Percentiles rank a stretch among this genome's conserved stretches.
These are phyloP conservation scores for Xylariomycetidae sp. DNA, from an alignment of 2,329 filamentous ascomycete genomes.

Conservation along the genomic window DNA sequence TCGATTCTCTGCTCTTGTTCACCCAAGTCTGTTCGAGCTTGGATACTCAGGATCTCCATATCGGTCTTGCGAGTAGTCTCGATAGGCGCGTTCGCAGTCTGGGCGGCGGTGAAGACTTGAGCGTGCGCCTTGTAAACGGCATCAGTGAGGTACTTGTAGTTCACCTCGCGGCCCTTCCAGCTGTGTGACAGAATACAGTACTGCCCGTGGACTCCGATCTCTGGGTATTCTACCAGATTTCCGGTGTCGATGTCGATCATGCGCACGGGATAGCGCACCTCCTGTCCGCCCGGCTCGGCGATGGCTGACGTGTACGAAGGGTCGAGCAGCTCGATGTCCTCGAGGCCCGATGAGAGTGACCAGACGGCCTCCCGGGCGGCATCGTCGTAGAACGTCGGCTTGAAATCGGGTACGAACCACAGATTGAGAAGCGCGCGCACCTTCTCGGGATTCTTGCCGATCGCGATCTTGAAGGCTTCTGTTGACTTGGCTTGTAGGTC, in stretches of 20 bases:
- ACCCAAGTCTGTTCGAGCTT: conserved; percentile 6
- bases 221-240: conserved; percentile 22
- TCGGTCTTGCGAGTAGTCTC: conserved; percentile 3
- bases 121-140: conserved; percentile 17
- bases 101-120: no score
- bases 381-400: conserved; percentile 18
- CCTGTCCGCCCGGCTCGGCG: conserved; percentile 10
- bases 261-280: conserved; percentile 18
- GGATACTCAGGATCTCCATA: conserved; percentile 8
- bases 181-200: conserved; percentile 32
- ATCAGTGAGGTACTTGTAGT: conserved; percentile 21
- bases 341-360: conserved; percentile 8
- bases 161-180: conserved; percentile 29
- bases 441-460: conserved; percentile 18
- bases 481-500: conserved; percentile 15
- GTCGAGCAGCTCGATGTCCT: conserved; percentile 18
- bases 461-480: conserved; percentile 13
- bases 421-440: conserved; percentile 19
- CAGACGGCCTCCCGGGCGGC: conserved; percentile 1
- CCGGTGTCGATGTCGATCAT: conserved; percentile 31
- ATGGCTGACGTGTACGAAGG: conserved; percentile 8
- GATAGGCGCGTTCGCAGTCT: no score
- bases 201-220: conserved; percentile 20
- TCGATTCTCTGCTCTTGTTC: conserved; percentile 8
- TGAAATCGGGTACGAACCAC: conserved; percentile 19